Base-by-base conservation (phyloP, 2,329 filamentous ascomycete genomes). In the Monilinia aucupariae region DNA sequence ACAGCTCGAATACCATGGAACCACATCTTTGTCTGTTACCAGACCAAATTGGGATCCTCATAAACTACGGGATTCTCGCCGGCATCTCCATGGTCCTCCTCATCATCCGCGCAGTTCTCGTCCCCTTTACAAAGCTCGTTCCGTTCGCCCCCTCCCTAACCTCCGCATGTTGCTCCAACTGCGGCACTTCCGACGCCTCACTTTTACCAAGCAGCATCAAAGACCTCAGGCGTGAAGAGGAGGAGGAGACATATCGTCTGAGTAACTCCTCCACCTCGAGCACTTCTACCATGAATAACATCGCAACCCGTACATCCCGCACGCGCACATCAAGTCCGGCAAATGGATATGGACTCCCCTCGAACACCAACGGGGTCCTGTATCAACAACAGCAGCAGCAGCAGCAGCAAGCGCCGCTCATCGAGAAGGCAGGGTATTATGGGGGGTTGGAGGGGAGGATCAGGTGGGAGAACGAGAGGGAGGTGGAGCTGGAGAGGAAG, bases 21-120 rank as follows among this genome's bases (percentile, higher is more conserved):
- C 94, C 90, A 0, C 90, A 96, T 67, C 83, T 97, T 2, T 99
- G 94, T 73, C 82, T 99, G 2, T 81, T 97, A 10, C 94, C 94
- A 0, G 91, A 93, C 74, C 92, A 97, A 75, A 79, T 97, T 13
- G 83, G 83, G 56, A 92, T 92, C 8, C 96, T 93, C 75, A 85
- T 94, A 65, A 83, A 84, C 63, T 99, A 99, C 73, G 84, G 80
- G 41, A 78, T 82, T 34, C 79, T 94, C 20, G 78, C 88, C 0
- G 79, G 81, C 25, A 68, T 85, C 6, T 80, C 78, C 27, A 51
- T 86, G 15, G 71, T 81, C 17, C 65, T 82, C 5, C 78, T 88
- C 8, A 74, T 78, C 51, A 74, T 81, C 9, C 79, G 85, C 22
- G 82, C 85, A 6, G 75, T 86, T 50, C 77, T 88, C 41, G 79